These are phyloP conservation scores for Kwoniella botswanensis DNA, from an alignment of 768 basidiomycete species.

Conservation along the genomic window DNA sequence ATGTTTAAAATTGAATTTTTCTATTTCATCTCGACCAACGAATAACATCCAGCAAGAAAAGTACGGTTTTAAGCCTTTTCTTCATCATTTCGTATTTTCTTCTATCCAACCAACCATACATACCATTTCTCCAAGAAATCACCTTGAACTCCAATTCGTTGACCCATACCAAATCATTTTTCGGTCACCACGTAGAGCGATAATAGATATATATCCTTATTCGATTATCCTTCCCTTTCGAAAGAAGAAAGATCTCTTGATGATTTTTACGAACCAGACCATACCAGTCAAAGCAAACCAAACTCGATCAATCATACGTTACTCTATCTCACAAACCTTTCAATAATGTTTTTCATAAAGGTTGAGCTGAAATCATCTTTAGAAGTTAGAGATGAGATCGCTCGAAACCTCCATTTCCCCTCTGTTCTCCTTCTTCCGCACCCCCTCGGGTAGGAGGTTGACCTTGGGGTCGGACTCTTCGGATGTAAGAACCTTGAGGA, in stretches of 20 bases:
- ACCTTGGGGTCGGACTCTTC: not conserved
- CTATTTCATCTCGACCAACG: not conserved
- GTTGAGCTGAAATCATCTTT: not conserved
- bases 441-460: not conserved
- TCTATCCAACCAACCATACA: not conserved
- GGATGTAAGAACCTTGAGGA: not conserved
- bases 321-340: not conserved
- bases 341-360: not conserved
- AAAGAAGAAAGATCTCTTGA: not conserved
- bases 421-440: not conserved
- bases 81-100: not conserved
- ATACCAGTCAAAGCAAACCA: not conserved
- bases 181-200: not conserved
- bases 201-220: not conserved
- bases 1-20: not conserved
- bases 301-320: not conserved
- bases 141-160: not conserved
- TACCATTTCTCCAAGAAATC: not conserved
- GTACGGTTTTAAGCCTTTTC: not conserved
- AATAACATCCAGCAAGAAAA: not conserved
- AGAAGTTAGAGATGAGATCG: constrained; percentile 3
- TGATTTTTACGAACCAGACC: not conserved
- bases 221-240: not conserved
- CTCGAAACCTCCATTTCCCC: not conserved
- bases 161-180: not conserved